Conservation (phyloP, 192 early-diverging fungal species). For the Backusella tuberculispora region DNA sequence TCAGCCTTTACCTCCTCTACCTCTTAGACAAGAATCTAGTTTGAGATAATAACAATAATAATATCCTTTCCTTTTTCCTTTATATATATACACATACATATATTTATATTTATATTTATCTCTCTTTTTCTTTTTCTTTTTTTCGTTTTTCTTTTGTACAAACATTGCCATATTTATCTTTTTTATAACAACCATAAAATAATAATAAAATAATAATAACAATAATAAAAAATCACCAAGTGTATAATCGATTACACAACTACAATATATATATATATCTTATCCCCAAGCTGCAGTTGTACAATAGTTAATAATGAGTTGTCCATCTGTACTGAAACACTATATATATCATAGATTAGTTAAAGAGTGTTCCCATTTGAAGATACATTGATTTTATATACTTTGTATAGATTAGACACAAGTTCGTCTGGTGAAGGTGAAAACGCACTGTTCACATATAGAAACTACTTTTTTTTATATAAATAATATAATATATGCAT, state of each 20-base stretch:
- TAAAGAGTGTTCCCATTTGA: background rate
- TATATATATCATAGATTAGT: slow-evolving; percentile 32
- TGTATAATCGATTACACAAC: too few relatives aligned
- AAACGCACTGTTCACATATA: slow-evolving; percentile 95
- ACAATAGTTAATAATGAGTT: slow-evolving; percentile 91
- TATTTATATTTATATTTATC: background rate
- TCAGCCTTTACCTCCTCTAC: slow-evolving; percentile 27
- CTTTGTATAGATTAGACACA: slow-evolving; percentile 80
- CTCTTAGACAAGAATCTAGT: background rate
- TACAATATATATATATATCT: too few relatives aligned
- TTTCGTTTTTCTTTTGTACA: slow-evolving; percentile 16
- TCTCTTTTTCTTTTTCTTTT: slow-evolving; percentile 21
- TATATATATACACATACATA: slow-evolving; percentile 4
- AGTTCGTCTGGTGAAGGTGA: slow-evolving; percentile 92
- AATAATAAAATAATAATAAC: too few relatives aligned
- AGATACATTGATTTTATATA: slow-evolving; percentile 36
- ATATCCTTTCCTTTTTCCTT: background rate
- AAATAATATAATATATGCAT: background rate
- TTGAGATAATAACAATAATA: background rate
- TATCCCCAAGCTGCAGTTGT: slow-evolving; percentile 91
- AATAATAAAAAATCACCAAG: too few relatives aligned
- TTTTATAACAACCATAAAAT: too few relatives aligned
- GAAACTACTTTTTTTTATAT: slow-evolving; percentile 66
- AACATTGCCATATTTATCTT: too few relatives aligned
- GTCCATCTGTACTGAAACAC: slow-evolving; percentile 83